Conservation (phyloP, 768 basidiomycete species). For the Phylloporus arenicola region DNA sequence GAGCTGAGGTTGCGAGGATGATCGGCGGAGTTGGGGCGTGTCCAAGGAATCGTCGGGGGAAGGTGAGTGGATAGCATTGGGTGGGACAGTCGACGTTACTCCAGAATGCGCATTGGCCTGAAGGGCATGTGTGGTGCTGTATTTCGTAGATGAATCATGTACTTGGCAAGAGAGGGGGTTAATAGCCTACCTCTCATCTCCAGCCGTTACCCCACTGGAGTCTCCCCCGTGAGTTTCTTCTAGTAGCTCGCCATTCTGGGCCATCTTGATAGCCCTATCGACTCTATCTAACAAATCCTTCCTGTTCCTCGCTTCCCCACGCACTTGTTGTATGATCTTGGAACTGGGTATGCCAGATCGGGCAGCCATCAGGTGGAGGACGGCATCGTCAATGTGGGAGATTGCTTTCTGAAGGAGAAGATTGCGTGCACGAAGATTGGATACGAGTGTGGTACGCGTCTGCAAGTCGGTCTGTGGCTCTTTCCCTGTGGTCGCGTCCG, state of each 20-base stretch:
- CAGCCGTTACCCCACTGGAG: neutral
- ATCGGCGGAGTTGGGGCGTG: slow-evolving; percentile 22
- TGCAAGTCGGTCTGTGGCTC: slow-evolving; percentile 10
- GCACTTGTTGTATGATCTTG: slow-evolving; percentile 29
- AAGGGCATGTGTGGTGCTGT: slow-evolving; percentile 1
- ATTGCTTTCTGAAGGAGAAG: slow-evolving; percentile 30
- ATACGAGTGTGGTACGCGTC: slow-evolving; percentile 19
- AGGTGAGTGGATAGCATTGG: neutral
- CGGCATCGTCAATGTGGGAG: slow-evolving; percentile 29
- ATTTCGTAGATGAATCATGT: slow-evolving; percentile 4
- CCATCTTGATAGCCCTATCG: slow-evolving; percentile 28
- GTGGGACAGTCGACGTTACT: neutral
- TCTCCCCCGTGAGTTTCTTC: slow-evolving; percentile 2
- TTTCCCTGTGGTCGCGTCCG: slow-evolving; percentile 5
- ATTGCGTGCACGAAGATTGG: slow-evolving; percentile 27
- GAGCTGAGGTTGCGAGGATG: slow-evolving; percentile 26
- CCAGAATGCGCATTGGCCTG: slow-evolving; percentile 4
- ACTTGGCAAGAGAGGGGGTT: neutral
- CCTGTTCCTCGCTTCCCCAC: slow-evolving; percentile 27
- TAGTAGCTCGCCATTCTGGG: slow-evolving; percentile 13
- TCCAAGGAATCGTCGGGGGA: slow-evolving; percentile 10
- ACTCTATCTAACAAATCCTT: slow-evolving; percentile 28
- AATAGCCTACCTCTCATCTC: slow-evolving; percentile 14
- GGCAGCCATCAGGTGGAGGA: slow-evolving; percentile 27
- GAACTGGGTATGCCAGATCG: slow-evolving; percentile 29